Conservation (phyloP, 306 rosid genomes). For the Urtica urens region DNA sequence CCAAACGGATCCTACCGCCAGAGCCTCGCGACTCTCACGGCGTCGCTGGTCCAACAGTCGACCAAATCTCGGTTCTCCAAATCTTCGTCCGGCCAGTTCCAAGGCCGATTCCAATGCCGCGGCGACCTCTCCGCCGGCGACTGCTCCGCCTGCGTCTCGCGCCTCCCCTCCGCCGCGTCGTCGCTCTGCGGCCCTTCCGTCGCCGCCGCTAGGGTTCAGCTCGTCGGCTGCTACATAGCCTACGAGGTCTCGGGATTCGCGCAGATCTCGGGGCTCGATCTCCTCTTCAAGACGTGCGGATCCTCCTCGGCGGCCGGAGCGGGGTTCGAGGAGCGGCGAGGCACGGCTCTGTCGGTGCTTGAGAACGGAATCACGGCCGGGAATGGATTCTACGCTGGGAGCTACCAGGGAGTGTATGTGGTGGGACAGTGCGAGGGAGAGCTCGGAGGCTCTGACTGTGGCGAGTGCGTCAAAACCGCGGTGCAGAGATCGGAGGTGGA, state of each 20-base stretch:
- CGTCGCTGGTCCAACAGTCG: constrained; percentile 61
- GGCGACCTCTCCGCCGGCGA: constrained; percentile 69
- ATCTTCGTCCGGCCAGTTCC: constrained; percentile 41
- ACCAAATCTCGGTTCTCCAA: constrained; percentile 63
- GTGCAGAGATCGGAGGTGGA: constrained; percentile 79
- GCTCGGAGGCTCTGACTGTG: constrained; percentile 82
- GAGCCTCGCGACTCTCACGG: constrained; percentile 63
- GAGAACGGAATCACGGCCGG: constrained; percentile 70
- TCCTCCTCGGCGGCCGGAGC: constrained; percentile 45
- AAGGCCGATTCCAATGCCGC: constrained; percentile 85
- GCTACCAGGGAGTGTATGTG: constrained; percentile 54
- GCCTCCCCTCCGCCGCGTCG: constrained; percentile 46
- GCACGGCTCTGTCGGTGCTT: constrained; percentile 57
- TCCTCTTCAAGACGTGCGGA: constrained; percentile 75
- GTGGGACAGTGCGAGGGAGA: constrained; percentile 92
- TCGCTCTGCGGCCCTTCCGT: constrained; percentile 51
- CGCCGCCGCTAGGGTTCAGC: constrained; percentile 77
- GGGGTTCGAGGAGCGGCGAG: constrained; percentile 78
- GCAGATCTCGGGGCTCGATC: constrained; percentile 77
- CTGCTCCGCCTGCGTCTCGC: constrained; percentile 70
- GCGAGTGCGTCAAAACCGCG: constrained; percentile 62
- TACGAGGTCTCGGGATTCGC: constrained; percentile 69
- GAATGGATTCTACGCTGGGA: constrained; percentile 75
- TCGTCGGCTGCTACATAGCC: constrained; percentile 65
- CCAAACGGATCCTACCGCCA: constrained; percentile 79